Percentiles rank a stretch among this genome's conserved stretches.
These are phyloP conservation scores for Excoecaria agallocha DNA, from an alignment of 345 rosid genomes.

Conservation along the genomic window DNA sequence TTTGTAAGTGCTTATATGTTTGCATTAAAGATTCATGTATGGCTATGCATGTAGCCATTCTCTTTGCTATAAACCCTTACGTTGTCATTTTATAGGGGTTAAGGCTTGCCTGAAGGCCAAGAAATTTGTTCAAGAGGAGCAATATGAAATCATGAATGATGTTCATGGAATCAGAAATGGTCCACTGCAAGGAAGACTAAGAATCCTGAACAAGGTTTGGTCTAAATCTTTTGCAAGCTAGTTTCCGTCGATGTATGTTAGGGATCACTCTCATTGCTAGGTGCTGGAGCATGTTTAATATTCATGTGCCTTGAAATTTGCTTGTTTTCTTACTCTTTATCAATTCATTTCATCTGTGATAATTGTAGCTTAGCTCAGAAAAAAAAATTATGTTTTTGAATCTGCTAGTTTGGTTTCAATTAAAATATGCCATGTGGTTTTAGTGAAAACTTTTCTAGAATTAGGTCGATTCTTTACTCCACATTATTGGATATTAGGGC, in stretches of 20 bases:
- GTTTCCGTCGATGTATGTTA: neutral
- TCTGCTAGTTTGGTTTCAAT: neutral
- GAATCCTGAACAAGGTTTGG: constrained; percentile 60
- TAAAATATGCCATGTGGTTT: neutral
- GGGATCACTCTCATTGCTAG: neutral
- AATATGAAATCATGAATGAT: constrained; percentile 61
- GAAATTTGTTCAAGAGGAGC: constrained; percentile 59
- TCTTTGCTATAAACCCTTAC: constrained; percentile 2
- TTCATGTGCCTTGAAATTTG: neutral
- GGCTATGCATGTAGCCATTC: neutral
- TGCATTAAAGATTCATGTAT: neutral
- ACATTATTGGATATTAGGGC: neutral
- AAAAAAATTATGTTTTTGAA: neutral
- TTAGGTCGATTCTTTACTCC: neutral
- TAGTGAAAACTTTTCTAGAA: neutral
- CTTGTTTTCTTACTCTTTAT: neutral
- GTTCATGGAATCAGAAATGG: constrained; percentile 74
- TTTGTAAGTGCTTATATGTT: neutral
- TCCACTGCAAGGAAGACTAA: constrained; percentile 70
- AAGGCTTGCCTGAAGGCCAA: constrained; percentile 54
- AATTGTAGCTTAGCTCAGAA: neutral
- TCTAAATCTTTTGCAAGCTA: constrained; percentile 5
- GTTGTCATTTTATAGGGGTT: constrained; percentile 52
- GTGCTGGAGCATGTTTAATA: neutral
- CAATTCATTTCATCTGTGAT: neutral